Conservation (phyloP, 148 eudicot species). For the Camellia granthamiana region DNA sequence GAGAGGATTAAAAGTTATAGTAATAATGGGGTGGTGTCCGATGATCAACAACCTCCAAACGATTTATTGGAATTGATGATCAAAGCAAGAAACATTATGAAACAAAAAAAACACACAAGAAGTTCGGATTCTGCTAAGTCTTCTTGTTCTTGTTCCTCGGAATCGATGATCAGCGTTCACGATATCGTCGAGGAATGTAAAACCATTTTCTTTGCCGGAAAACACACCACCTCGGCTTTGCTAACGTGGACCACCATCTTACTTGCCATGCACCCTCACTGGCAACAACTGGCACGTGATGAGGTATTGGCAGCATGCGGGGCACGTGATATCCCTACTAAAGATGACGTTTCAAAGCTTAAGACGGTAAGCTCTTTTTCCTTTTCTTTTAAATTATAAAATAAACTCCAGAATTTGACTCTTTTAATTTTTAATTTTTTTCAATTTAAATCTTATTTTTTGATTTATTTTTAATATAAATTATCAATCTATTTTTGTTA, state of each 20-base stretch:
- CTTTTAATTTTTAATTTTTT: too few relatives aligned
- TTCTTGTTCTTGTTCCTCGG: background rate
- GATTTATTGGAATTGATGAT: slow-evolving; percentile 53
- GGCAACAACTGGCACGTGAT: slow-evolving; percentile 72
- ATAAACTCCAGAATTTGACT: too few relatives aligned
- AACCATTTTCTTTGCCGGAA: slow-evolving; percentile 70
- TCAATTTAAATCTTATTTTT: too few relatives aligned
- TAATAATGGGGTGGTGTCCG: background rate
- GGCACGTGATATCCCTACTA: slow-evolving; percentile 53
- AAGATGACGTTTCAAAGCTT: slow-evolving; percentile 50
- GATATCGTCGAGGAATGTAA: slow-evolving; percentile 69
- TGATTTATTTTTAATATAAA: too few relatives aligned
- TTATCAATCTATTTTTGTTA: too few relatives aligned
- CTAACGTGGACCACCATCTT: slow-evolving; percentile 58
- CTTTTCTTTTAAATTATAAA: too few relatives aligned
- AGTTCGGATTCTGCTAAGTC: too few relatives aligned
- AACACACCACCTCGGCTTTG: slow-evolving; percentile 54
- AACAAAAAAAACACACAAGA: too few relatives aligned
- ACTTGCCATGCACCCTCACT: slow-evolving; percentile 69
- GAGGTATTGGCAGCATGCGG: slow-evolving; percentile 58
- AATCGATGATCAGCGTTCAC: slow-evolving; percentile 21
- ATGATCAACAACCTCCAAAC: background rate
- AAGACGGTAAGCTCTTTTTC: slow-evolving; percentile 39
- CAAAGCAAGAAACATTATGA: slow-evolving; percentile 15
- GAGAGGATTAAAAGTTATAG: slow-evolving; percentile 25